Base-by-base conservation (phyloP, 2,329 filamentous ascomycete species). In the Calonectria multiphialidica region DNA sequence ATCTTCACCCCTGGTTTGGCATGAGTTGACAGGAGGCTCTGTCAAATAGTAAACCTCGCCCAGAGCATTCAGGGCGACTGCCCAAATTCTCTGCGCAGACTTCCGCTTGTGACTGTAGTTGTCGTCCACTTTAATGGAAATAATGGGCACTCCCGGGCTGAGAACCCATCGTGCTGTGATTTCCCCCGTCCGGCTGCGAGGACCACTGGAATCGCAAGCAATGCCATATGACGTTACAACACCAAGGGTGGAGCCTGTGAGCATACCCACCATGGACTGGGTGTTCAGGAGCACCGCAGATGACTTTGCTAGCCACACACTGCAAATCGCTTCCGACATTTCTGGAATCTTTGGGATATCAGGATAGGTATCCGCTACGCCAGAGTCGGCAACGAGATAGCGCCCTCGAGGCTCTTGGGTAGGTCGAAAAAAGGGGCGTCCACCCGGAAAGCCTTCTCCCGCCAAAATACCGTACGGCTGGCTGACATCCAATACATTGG, bases 401-500 rank as follows among this genome's bases (percentile, higher is more conserved):
- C 92, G 92, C 18, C 95, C 95, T 63, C 93, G 90, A 83, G 92
- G 91, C 83, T 98, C 95, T 57, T 92, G 91, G 2, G 89, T 88
- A 12, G 91, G 90, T 40, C 95, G 93, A 79, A 93, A 97, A 81
- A 96, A 97, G 53, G 91, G 89, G 68, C 93, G 92, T 4, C 96
- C 96, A 61, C 94, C 94, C 0, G 95, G 95, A 68, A 93, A 95
- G 2, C 95, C 96, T 85, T 98, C 95, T 3, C 95, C 96, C 66
- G 94, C 93, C 9, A 98, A 86, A 84, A 96, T 90, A 10, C 96
- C 96, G 80, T 94, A 96, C 10, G 91, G 90, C 78, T 96, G 94
- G 80, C 95, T 98, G 42, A 98, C 90, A 81, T 98, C 96, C 93
- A 98, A 96, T 42, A 94, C 90, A 79, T 98, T 98, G 1, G 94